Conservation (phyloP, 768 basidiomycete species). For the Hortiboletus flavorubellus region DNA sequence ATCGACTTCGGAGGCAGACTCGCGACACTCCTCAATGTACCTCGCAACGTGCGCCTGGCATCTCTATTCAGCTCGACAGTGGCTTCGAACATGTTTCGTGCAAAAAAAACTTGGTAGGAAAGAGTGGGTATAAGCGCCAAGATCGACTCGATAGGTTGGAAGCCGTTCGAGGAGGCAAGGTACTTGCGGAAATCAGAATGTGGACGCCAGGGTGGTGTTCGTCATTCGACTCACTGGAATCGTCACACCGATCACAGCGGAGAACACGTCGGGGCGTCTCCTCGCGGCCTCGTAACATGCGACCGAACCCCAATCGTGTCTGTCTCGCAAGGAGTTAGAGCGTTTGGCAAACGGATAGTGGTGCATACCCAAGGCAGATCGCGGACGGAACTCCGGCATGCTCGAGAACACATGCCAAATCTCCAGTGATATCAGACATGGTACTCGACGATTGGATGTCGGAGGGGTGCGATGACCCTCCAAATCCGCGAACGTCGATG, state of each 20-base stretch:
- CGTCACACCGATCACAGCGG: constrained; percentile 52
- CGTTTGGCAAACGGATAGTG: not conserved
- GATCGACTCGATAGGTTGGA: constrained; percentile 43
- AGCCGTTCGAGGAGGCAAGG: constrained; percentile 49
- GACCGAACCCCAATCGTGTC: constrained; percentile 76
- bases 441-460: constrained; percentile 58
- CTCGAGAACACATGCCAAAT: constrained; percentile 60
- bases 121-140: constrained; percentile 46
- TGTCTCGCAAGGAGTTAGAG: constrained; percentile 20
- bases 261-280: constrained; percentile 61
- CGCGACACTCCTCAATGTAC: constrained; percentile 47
- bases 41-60: constrained; percentile 54
- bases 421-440: constrained; percentile 57
- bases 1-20: constrained; percentile 57
- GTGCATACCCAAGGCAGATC: constrained; percentile 59
- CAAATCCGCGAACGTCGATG: constrained; percentile 70
- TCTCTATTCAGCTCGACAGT: constrained; percentile 52
- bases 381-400: constrained; percentile 46
- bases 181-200: constrained; percentile 42
- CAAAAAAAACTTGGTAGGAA: constrained; percentile 64
- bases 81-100: constrained; percentile 45
- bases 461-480: constrained; percentile 60
- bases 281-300: constrained; percentile 68
- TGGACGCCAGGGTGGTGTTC: not conserved
- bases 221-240: constrained; percentile 48